Evolutionary conservation across 805 yeast genomes (phyloP).

Genomic region (Nakazawaea wickerhamii): DNA sequence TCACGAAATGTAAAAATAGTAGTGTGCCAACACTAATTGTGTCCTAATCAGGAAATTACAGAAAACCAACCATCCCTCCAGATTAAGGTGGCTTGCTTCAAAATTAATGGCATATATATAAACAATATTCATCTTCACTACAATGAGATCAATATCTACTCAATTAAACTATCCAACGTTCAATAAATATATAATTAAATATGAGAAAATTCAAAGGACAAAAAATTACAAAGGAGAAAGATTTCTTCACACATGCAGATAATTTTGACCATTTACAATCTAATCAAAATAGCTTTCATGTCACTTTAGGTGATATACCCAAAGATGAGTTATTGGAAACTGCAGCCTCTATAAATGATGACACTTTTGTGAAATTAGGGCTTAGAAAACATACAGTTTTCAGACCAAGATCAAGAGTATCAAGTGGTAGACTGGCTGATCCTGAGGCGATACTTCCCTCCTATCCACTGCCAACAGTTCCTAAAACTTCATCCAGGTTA

Average conservation of each 20-base stretch:
- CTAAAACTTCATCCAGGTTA: neutral
- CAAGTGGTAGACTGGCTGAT: neutral
- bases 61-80: slow-evolving; percentile 11
- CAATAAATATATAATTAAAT: neutral
- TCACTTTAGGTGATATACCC: slow-evolving; percentile 10
- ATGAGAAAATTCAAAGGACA: slow-evolving; percentile 24
- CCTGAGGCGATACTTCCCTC: neutral
- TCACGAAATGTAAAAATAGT: no score
- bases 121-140: neutral
- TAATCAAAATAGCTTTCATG: neutral
- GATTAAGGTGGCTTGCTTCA: slow-evolving; percentile 2
- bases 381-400: slow-evolving; percentile 9
- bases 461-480: neutral
- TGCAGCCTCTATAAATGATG: slow-evolving; percentile 9
- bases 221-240: slow-evolving; percentile 17
- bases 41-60: slow-evolving; percentile 5
- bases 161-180: neutral
- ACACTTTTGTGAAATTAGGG: slow-evolving; percentile 8
- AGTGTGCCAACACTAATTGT: neutral
- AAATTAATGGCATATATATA: neutral
- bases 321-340: slow-evolving; percentile 11
- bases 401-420: neutral
- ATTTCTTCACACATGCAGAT: slow-evolving; percentile 15
- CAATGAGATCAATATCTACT: neutral
- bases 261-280: slow-evolving; percentile 3